Evolutionary conservation across 371 early-diverging fungal genomes (phyloP).

Genomic region (Haplosporangium sp.): DNA sequence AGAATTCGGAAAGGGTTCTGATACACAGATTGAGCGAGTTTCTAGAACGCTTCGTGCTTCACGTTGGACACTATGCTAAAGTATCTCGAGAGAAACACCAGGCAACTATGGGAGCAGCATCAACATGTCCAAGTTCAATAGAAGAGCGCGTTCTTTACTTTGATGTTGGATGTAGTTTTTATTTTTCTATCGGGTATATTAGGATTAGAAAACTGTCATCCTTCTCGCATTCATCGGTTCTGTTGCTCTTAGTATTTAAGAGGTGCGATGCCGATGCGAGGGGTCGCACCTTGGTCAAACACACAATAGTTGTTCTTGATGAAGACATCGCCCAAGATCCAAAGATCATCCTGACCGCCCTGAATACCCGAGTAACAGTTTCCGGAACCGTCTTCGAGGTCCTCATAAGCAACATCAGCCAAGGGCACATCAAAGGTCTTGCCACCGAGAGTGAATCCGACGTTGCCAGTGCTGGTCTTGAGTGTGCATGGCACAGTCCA

Average conservation of each 20-base stretch:
- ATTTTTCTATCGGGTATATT: not conserved
- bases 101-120: no score
- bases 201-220: not conserved
- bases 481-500: constrained; percentile 44
- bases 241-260: not conserved
- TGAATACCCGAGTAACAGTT: constrained; percentile 48
- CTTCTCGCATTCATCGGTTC: not conserved
- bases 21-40: no score
- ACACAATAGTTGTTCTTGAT: constrained; percentile 60
- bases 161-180: no score
- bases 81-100: no score
- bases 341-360: constrained; percentile 35
- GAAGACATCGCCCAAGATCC: constrained; percentile 62
- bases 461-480: constrained; percentile 11
- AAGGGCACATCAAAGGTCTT: constrained; percentile 31
- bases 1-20: no score
- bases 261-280: constrained; percentile 15
- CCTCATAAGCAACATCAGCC: constrained; percentile 39
- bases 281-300: constrained; percentile 36
- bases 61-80: no score
- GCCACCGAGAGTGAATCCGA: constrained; percentile 42
- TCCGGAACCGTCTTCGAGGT: constrained; percentile 22
- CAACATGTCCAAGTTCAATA: no score
- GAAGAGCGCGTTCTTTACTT: no score
- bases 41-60: no score